Conservation (phyloP, 257 asterid genomes). For the Fraxinus americana region DNA sequence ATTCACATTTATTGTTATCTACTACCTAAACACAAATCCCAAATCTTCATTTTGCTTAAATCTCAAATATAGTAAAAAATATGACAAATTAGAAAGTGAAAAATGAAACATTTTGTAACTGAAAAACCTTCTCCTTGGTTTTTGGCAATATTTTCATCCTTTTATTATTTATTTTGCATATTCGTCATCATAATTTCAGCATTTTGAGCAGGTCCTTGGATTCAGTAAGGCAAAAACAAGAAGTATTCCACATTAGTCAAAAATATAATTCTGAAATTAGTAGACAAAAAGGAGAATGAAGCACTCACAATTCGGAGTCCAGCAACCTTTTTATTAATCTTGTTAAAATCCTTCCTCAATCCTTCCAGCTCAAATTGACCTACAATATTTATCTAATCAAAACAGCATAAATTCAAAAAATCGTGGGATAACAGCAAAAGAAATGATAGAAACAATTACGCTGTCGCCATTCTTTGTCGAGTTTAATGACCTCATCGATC, state of each 20-base stretch:
- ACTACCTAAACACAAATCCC: no score
- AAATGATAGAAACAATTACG: slow-evolving; percentile 40
- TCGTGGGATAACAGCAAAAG: not conserved
- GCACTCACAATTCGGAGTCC: slow-evolving; percentile 72
- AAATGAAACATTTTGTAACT: not conserved
- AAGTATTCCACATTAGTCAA: no score
- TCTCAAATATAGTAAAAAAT: no score
- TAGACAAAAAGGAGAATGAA: not conserved
- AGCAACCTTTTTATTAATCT: slow-evolving; percentile 70
- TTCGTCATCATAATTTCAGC: not conserved
- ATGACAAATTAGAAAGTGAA: not conserved
- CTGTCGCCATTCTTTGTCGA: slow-evolving; percentile 78
- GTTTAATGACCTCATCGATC: slow-evolving; percentile 79
- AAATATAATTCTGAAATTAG: not conserved
- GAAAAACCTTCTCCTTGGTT: not conserved
- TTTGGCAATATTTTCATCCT: not conserved
- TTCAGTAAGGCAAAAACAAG: not conserved
- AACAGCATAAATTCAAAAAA: slow-evolving; percentile 9
- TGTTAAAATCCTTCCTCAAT: slow-evolving; percentile 68
- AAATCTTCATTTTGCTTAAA: no score
- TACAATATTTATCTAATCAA: slow-evolving; percentile 34
- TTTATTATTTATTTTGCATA: not conserved
- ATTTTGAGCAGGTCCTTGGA: not conserved
- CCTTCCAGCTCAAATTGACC: slow-evolving; percentile 85
- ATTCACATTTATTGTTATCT: no score